Conservation (phyloP, 495 filamentous ascomycete genomes). For the Penicillium argentinense region DNA sequence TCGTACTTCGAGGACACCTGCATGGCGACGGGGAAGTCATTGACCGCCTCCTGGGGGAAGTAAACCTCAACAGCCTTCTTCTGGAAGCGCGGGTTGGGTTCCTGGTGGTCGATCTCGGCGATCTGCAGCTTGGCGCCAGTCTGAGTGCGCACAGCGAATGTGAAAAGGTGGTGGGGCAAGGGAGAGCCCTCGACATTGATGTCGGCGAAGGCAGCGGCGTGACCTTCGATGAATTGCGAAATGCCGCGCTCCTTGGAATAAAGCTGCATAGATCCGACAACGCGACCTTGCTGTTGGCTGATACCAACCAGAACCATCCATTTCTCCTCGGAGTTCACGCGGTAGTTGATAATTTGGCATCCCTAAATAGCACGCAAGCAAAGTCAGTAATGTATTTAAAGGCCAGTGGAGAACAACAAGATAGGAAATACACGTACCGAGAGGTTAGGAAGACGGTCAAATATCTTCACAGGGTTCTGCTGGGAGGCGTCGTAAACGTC, state of each 20-base stretch:
- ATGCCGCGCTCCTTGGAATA: conserved; percentile 95
- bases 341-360: conserved; percentile 99
- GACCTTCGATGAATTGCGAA: conserved; percentile 96
- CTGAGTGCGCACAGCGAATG: conserved; percentile 86
- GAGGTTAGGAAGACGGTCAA: conserved; percentile 89
- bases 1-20: conserved; percentile 95
- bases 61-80: conserved; percentile 98
- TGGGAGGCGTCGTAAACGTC: conserved; percentile 84
- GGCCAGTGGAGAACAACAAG: not conserved
- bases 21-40: conserved; percentile 98
- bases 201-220: conserved; percentile 92
- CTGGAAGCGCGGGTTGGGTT: conserved; percentile 78
- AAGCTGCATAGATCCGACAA: conserved; percentile 93
- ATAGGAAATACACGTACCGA: conserved; percentile 53
- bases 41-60: conserved; percentile 91
- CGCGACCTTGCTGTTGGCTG: conserved; percentile 85
- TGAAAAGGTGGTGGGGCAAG: conserved; percentile 90
- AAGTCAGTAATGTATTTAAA: conserved; percentile 17
- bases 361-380: conserved; percentile 48
- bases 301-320: conserved; percentile 99
- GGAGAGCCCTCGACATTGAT: conserved; percentile 85
- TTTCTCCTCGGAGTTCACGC: conserved; percentile 89
- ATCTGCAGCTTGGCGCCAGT: conserved; percentile 95
- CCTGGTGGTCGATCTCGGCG: conserved; percentile 93
- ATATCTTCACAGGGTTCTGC: conserved; percentile 79